These are phyloP conservation scores for Xylaria polymorpha DNA, from an alignment of 2,329 filamentous ascomycete genomes.

Conservation along the genomic window DNA sequence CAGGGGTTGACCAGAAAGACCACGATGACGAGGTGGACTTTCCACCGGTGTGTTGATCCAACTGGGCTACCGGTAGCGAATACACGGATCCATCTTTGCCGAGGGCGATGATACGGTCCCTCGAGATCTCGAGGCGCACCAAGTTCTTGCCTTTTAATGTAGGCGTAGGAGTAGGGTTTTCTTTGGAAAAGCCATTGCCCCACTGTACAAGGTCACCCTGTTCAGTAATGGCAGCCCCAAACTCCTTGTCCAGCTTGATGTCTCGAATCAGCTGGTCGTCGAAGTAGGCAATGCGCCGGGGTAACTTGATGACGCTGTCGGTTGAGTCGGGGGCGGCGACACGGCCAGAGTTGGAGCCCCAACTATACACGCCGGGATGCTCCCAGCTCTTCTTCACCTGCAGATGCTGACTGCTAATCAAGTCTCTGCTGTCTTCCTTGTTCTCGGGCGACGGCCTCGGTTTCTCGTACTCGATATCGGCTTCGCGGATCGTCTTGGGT, in stretches of 20 bases:
- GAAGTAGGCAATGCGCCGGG: slow-evolving; percentile 82
- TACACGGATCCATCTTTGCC: slow-evolving; percentile 81
- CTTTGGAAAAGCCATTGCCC: slow-evolving; percentile 80
- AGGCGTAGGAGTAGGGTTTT: slow-evolving; percentile 70
- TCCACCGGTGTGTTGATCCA: slow-evolving; percentile 73
- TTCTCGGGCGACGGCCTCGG: slow-evolving; percentile 66
- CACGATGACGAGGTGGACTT: slow-evolving; percentile 75
- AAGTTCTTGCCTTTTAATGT: slow-evolving; percentile 88
- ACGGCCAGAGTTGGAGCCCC: slow-evolving; percentile 87
- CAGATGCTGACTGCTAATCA: slow-evolving; percentile 85
- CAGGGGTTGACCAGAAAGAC: slow-evolving; percentile 73
- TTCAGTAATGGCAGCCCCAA: slow-evolving; percentile 88
- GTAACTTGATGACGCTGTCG: slow-evolving; percentile 81
- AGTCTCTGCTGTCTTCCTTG: slow-evolving; percentile 78
- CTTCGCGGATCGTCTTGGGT: slow-evolving; percentile 50
- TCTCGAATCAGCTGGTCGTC: slow-evolving; percentile 86
- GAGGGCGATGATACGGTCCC: slow-evolving; percentile 85
- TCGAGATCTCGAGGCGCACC: slow-evolving; percentile 78
- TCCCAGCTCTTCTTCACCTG: slow-evolving; percentile 86
- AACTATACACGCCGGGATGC: slow-evolving; percentile 90
- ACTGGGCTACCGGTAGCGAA: slow-evolving; percentile 80
- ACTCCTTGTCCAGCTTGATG: slow-evolving; percentile 83
- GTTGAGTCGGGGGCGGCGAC: slow-evolving; percentile 88
- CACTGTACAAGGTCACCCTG: slow-evolving; percentile 92
- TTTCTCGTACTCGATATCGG: slow-evolving; percentile 76